Percentiles rank a stretch among this genome's conserved stretches.
Evolutionary conservation across 371 early-diverging fungal genomes (phyloP).

Genomic region (Dichotomocladium elegans): DNA sequence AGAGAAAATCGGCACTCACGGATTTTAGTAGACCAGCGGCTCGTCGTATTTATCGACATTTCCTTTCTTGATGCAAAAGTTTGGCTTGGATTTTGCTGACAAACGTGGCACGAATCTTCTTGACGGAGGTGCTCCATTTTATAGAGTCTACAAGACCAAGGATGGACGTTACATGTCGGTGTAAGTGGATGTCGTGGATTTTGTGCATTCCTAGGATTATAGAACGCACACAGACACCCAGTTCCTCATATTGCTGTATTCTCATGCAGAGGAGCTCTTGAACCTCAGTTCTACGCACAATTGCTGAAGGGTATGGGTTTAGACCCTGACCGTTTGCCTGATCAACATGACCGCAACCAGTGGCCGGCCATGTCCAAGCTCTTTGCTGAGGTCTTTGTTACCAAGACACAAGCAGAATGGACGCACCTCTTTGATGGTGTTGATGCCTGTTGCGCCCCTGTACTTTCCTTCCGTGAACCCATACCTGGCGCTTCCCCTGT

Average conservation of each 20-base stretch:
- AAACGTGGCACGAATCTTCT: constrained; percentile 62
- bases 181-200: constrained; percentile 23
- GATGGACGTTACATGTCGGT: constrained; percentile 69
- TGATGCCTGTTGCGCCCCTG: constrained; percentile 77
- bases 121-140: constrained; percentile 74
- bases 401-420: constrained; percentile 70
- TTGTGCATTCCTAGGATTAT: neutral
- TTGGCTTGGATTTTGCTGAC: constrained; percentile 49
- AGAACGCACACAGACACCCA: neutral
- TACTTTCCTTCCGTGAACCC: constrained; percentile 50
- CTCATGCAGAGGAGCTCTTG: constrained; percentile 58
- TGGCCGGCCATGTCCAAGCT: constrained; percentile 56
- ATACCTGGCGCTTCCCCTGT: constrained; percentile 14
- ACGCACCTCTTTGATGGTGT: constrained; percentile 56
- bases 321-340: constrained; percentile 35
- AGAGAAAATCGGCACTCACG: neutral
- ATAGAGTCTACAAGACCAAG: constrained; percentile 67
- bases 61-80: constrained; percentile 58
- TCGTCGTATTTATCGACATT: constrained; percentile 52
- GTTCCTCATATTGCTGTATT: neutral
- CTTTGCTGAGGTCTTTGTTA: constrained; percentile 48
- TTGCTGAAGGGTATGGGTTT: constrained; percentile 55
- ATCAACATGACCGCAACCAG: constrained; percentile 45
- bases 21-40: constrained; percentile 40
- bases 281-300: constrained; percentile 65